Evolutionary conservation across 179 eudicot genomes (phyloP).

Genomic region (Beta macrorhiza): DNA sequence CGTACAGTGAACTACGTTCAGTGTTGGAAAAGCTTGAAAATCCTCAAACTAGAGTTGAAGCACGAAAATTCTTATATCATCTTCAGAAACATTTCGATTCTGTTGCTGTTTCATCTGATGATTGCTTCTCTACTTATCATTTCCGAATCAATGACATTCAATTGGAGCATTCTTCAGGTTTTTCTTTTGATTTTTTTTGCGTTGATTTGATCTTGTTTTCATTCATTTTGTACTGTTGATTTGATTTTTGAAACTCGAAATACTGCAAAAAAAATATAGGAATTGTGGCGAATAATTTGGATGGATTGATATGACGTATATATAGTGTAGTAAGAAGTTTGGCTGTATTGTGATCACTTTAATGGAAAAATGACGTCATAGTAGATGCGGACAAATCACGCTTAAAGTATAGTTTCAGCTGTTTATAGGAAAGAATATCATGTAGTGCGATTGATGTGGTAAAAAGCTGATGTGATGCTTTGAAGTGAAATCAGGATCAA

Average conservation of each 20-base stretch:
- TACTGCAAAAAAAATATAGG: neutral
- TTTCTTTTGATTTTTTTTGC: too few species aligned
- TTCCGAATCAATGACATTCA: slow-evolving; percentile 74
- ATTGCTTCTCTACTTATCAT: slow-evolving; percentile 66
- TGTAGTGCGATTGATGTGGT: neutral
- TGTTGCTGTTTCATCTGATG: slow-evolving; percentile 29
- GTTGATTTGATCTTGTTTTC: neutral
- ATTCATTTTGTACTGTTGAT: neutral
- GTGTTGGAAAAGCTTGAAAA: slow-evolving; percentile 77
- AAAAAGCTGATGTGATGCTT: neutral
- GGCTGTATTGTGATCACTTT: neutral
- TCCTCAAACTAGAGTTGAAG: slow-evolving; percentile 58
- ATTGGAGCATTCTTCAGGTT: slow-evolving; percentile 66
- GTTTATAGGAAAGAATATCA: neutral
- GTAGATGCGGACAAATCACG: neutral
- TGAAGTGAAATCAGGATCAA: neutral
- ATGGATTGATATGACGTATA: neutral
- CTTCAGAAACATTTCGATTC: slow-evolving; percentile 59
- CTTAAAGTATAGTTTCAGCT: neutral
- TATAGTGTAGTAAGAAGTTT: neutral
- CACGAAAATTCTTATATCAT: slow-evolving; percentile 64
- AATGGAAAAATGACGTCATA: neutral
- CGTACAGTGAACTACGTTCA: slow-evolving; percentile 67
- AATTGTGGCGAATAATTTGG: neutral
- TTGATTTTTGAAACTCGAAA: neutral